Evolutionary conservation across 306 rosid genomes (phyloP).

Genomic region (Canavalia ensiformis): DNA sequence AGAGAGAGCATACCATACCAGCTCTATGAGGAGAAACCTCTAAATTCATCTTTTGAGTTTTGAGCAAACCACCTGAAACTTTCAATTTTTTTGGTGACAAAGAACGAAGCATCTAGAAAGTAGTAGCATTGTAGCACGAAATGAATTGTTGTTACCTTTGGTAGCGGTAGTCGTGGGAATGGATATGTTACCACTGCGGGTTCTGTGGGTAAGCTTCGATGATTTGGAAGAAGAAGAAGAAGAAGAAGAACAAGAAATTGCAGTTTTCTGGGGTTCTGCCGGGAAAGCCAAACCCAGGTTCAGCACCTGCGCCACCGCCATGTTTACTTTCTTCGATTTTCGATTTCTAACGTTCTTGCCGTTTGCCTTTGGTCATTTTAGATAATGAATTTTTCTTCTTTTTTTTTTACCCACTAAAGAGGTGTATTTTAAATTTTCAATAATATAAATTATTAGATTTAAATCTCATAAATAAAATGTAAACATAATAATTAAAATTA

Average conservation of each 20-base stretch:
- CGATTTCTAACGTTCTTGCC: not conserved
- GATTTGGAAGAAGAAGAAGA: slow-evolving; percentile 52
- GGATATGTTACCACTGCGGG: slow-evolving; percentile 45
- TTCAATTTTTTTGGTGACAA: not conserved
- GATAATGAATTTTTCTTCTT: not conserved
- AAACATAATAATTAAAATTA: too few relatives aligned
- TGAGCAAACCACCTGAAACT: slow-evolving; percentile 60
- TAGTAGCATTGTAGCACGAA: slow-evolving; percentile 26
- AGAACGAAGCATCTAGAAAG: slow-evolving; percentile 29
- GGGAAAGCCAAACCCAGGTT: slow-evolving; percentile 38
- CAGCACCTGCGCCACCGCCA: slow-evolving; percentile 74
- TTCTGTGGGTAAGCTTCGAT: slow-evolving; percentile 49
- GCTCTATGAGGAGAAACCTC: slow-evolving; percentile 95
- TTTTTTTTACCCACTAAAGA: not conserved
- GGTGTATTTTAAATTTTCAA: too few relatives aligned
- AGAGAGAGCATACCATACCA: slow-evolving; percentile 50
- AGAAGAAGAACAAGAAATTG: not conserved
- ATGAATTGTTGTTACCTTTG: slow-evolving; percentile 59
- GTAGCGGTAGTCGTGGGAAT: slow-evolving; percentile 42
- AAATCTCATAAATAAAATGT: too few relatives aligned
- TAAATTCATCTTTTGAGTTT: slow-evolving; percentile 72
- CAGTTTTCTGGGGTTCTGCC: slow-evolving; percentile 42
- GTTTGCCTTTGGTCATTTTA: not conserved
- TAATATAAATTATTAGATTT: too few relatives aligned
- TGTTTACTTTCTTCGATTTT: not conserved